Conservation (phyloP, 495 filamentous ascomycete genomes). For the Lasiosphaeria hispida region DNA sequence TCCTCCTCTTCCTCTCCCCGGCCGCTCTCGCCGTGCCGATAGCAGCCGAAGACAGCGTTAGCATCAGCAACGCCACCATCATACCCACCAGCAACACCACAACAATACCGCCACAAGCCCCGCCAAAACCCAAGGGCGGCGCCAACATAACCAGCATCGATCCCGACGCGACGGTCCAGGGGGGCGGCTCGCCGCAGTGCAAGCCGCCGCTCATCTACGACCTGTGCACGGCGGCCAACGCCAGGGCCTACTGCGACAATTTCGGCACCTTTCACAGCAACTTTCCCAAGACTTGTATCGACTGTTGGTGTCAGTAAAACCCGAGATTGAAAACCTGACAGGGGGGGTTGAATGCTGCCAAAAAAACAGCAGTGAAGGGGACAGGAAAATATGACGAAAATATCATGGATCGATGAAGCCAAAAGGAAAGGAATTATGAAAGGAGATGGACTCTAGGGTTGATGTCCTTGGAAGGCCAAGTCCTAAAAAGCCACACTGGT, state of each 20-base stretch:
- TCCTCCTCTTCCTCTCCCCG: slow-evolving; percentile 4
- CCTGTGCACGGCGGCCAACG: slow-evolving; percentile 20
- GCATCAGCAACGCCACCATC: slow-evolving; percentile 19
- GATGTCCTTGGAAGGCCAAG: too few species aligned
- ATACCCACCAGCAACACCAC: slow-evolving; percentile 22
- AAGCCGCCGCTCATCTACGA: slow-evolving; percentile 9
- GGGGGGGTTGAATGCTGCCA: too few species aligned
- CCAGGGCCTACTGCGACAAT: slow-evolving; percentile 20
- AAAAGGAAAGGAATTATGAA: too few species aligned
- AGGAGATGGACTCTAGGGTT: too few species aligned
- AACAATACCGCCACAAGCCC: slow-evolving; percentile 6
- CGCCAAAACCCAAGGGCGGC: neutral
- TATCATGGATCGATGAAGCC: too few species aligned
- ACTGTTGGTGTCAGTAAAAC: too few species aligned
- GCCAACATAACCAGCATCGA: too few species aligned
- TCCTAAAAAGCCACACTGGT: too few species aligned
- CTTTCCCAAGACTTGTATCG: neutral
- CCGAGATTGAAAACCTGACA: too few species aligned
- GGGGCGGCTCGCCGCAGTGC: slow-evolving; percentile 18
- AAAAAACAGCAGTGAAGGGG: too few species aligned
- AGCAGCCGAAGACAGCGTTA: neutral
- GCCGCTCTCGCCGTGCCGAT: neutral
- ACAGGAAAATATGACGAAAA: too few species aligned
- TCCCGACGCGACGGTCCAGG: too few species aligned
- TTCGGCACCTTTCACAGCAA: slow-evolving; percentile 20